Evolutionary conservation across 1,284 basidiomycete species (phyloP), one percentile per base, ranked within the genome.

Genomic region (Austroboletus niveus): DNA sequence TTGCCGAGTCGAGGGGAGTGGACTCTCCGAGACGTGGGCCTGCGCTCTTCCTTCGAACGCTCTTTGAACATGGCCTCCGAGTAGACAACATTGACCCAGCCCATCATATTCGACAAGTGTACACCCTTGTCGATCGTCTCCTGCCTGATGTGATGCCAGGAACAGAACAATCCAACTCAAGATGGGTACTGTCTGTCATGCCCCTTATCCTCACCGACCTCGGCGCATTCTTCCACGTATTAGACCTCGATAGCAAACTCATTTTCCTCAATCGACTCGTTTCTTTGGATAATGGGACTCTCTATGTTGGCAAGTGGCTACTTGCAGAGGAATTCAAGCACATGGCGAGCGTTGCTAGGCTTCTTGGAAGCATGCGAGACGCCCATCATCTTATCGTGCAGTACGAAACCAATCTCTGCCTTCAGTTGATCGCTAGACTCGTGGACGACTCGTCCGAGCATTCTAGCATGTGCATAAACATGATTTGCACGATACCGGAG

Each of bases 281-380:
- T 24, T 71, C 68, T 20, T 63, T 89, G 12, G 88, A 91, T 57
- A 66, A 74, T 4, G 83, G 79, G 5, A 64, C 74, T 11, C 70
- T 81, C 7, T 82, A 81, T 1, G 63, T 89, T 4, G 85, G 81
- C n/a, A 84, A 87, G 54, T 91, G 85, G 85, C 58, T 91, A 24
- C 59, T 91, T 8, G 61, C 70, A 22, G 79, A 84, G 56, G 85
- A 88, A 56, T 57, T 85, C 49, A 81, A 79, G 59, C 62, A 68
- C 24, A 66, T 69, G 30, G 62, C 79, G 14, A 60, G 61, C n/a
- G 59, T 69, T 5, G 62, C 80, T 9, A 63, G 70, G 42, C 55
- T 60, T n/a, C 59, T 84, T 38, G 64, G 67, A 22, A 62, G 62
- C 30, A 58, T 60, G 12, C 57, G 63, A 24, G 57, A 64, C 4